Evolutionary conservation across 768 basidiomycete species (phyloP).

Genomic region (Podaxis sp.): DNA sequence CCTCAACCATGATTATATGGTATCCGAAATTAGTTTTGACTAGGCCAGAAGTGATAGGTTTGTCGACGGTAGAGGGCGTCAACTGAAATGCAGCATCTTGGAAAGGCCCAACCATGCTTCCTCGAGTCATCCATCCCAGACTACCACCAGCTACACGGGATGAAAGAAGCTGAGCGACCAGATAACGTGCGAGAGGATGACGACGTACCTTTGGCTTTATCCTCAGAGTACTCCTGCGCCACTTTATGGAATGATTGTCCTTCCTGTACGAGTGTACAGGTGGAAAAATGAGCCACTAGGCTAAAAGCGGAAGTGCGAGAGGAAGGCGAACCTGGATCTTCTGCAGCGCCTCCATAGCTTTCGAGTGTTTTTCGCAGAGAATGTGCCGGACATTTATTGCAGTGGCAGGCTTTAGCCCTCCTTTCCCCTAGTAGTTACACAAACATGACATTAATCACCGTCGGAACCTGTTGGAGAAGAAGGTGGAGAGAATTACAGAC

Average conservation of each 20-base stretch:
- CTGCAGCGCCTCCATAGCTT: slow-evolving; percentile 72
- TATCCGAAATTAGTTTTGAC: slow-evolving; percentile 86
- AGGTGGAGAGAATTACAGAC: slow-evolving; percentile 21
- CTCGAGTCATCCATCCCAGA: slow-evolving; percentile 84
- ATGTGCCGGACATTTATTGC: slow-evolving; percentile 87
- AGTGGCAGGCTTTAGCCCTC: slow-evolving; percentile 72
- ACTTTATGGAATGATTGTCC: slow-evolving; percentile 87
- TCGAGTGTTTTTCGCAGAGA: slow-evolving; percentile 85
- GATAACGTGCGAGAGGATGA: background rate
- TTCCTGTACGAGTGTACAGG: slow-evolving; percentile 37
- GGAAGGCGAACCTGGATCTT: slow-evolving; percentile 66
- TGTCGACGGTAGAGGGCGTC: slow-evolving; percentile 77
- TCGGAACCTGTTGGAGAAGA: background rate
- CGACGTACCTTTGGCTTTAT: slow-evolving; percentile 77
- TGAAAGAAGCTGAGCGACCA: background rate
- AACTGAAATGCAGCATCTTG: slow-evolving; percentile 89
- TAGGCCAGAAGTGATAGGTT: slow-evolving; percentile 66
- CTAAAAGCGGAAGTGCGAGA: background rate
- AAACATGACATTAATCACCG: slow-evolving; percentile 5
- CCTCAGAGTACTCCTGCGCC: slow-evolving; percentile 87
- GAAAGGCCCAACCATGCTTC: slow-evolving; percentile 87
- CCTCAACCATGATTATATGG: slow-evolving; percentile 92
- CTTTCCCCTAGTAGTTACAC: slow-evolving; percentile 42
- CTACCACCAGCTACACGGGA: slow-evolving; percentile 70
- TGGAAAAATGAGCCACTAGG: background rate